These are phyloP conservation scores for Auricularia sp. DNA, from an alignment of 768 basidiomycete species.

Conservation along the genomic window DNA sequence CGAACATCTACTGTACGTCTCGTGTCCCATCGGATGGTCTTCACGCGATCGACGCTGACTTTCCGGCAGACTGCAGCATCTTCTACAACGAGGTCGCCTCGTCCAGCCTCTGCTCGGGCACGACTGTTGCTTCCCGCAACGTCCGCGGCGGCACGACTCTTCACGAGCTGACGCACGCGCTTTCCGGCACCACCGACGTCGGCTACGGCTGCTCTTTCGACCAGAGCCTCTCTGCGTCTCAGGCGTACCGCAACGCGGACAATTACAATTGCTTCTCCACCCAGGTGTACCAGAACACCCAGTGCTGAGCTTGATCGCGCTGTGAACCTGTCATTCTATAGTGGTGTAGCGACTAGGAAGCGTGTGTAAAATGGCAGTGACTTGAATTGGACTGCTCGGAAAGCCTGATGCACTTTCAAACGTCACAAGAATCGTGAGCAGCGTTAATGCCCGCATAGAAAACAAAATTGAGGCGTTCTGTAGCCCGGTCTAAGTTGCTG, in stretches of 20 bases:
- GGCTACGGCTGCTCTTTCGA: slow-evolving; percentile 33
- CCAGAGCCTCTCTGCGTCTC: slow-evolving; percentile 27
- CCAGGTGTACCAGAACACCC: slow-evolving; percentile 34
- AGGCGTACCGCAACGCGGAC: slow-evolving; percentile 30
- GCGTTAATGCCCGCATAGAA: too few relatives aligned
- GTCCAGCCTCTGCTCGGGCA: slow-evolving; percentile 31
- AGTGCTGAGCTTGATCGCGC: slow-evolving; percentile 19
- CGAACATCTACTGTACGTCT: slow-evolving; percentile 33
- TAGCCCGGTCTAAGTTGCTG: too few relatives aligned
- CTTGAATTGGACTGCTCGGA: too few relatives aligned
- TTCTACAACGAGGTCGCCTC: slow-evolving; percentile 38
- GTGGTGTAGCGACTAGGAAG: too few relatives aligned
- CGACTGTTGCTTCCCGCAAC: slow-evolving; percentile 34
- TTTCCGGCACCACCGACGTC: slow-evolving; percentile 32
- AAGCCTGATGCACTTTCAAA: too few relatives aligned
- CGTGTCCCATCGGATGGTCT: too few relatives aligned
- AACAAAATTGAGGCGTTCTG: too few relatives aligned
- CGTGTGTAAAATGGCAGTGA: too few relatives aligned
- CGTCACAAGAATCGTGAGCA: too few relatives aligned
- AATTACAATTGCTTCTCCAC: slow-evolving; percentile 35
- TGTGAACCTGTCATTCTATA: too few relatives aligned
- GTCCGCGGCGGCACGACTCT: slow-evolving; percentile 39
- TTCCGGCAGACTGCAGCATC: slow-evolving; percentile 24
- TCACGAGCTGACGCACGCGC: slow-evolving; percentile 39
- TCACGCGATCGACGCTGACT: background rate